These are phyloP conservation scores for Paxillus ammoniavirescens DNA, from an alignment of 768 basidiomycete genomes.

Conservation along the genomic window DNA sequence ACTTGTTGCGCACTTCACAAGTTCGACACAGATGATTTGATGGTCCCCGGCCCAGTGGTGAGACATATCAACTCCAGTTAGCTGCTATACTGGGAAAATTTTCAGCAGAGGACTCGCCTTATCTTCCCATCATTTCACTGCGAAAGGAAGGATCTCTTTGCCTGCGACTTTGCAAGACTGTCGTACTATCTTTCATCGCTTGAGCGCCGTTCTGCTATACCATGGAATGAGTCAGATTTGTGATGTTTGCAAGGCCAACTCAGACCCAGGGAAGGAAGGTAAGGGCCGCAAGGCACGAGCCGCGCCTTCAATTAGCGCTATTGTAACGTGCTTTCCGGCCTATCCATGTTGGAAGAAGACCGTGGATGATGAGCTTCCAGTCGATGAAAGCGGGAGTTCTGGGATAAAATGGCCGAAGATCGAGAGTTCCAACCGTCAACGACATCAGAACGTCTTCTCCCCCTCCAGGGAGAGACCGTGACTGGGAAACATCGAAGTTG, in stretches of 20 bases:
- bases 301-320: constrained; percentile 15
- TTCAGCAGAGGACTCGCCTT: background rate
- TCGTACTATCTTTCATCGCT: constrained; percentile 38
- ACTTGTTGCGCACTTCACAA: constrained; percentile 17
- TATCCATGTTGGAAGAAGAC: constrained; percentile 35
- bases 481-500: constrained; percentile 18
- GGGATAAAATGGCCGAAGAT: constrained; percentile 14
- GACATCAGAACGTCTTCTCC: constrained; percentile 18
- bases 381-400: constrained; percentile 30
- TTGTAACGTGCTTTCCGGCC: constrained; percentile 10
- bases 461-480: constrained; percentile 18
- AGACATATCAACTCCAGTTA: background rate
- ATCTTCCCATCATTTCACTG: constrained; percentile 1
- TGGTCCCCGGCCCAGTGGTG: constrained; percentile 13
- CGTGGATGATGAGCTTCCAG: constrained; percentile 39
- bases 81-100: background rate
- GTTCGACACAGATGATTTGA: constrained; percentile 11
- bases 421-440: constrained; percentile 19
- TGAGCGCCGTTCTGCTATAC: constrained; percentile 37
- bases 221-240: constrained; percentile 15
- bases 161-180: constrained; percentile 24
- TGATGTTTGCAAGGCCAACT: background rate
- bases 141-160: background rate
- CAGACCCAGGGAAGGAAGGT: constrained; percentile 8
- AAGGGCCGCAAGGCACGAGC: too few species aligned